phyloP scores from a whole-genome alignment of 192 early-diverging fungal species.

The Allomyces javanicus region DNA sequence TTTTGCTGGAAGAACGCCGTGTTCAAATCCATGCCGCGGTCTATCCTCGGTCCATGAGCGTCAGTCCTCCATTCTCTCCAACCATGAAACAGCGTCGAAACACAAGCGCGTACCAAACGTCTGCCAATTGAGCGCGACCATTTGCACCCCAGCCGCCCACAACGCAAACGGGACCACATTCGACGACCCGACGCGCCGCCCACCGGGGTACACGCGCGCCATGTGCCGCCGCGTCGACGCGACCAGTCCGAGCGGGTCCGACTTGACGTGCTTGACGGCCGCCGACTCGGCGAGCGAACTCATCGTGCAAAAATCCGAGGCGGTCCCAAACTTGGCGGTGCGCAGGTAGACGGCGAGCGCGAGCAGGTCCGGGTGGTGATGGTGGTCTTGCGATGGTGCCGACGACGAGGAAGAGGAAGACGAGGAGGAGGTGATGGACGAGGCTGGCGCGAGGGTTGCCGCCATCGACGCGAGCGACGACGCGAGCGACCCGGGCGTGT shows the following conservation, averaged over 20 bases:
- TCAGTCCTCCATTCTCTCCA: neutral
- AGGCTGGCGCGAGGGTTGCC: too few species aligned
- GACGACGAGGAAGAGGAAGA: neutral
- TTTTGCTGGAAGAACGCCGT: conserved; percentile 61
- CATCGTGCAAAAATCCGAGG: conserved; percentile 14
- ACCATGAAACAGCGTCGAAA: conserved; percentile 1
- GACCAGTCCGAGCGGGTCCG: conserved; percentile 25
- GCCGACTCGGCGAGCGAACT: conserved; percentile 54
- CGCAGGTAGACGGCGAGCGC: conserved; percentile 1
- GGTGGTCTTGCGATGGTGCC: neutral
- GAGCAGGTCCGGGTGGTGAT: neutral
- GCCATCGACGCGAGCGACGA: too few species aligned
- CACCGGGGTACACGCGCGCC: conserved; percentile 58
- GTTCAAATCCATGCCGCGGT: conserved; percentile 64
- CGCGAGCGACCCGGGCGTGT: too few species aligned
- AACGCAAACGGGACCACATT: conserved; percentile 69
- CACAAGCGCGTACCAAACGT: conserved; percentile 31
- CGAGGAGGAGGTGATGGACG: neutral
- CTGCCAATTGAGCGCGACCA: conserved; percentile 84
- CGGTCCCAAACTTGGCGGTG: neutral
- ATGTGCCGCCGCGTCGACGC: conserved; percentile 33
- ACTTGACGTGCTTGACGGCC: conserved; percentile 27
- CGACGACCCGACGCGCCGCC: conserved; percentile 50
- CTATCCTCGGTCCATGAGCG: conserved; percentile 6
- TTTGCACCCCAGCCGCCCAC: conserved; percentile 62